Evolutionary conservation across 495 filamentous ascomycete species (phyloP), one percentile per base, ranked within the genome.

Genomic region (Xylaria grammica): DNA sequence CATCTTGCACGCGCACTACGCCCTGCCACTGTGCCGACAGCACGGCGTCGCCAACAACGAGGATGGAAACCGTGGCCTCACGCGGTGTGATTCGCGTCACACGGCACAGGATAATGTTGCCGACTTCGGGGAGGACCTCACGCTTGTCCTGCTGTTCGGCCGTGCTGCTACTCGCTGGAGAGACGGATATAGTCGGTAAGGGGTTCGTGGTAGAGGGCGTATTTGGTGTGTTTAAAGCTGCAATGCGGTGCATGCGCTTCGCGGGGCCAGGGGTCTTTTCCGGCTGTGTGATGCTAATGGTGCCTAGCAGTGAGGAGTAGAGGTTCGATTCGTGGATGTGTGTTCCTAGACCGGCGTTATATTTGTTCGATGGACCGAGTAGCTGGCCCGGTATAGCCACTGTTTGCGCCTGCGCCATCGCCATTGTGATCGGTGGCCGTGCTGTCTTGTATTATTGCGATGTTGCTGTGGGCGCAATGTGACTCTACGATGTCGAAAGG

Each of bases 41-140:
- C 38, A 86, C 78, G 3, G 81, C 83, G 45, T 90, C 90, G 49
- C 88, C 85, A 17, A 94, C 87, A 44, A 92, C 87, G 29, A 95
- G 81, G 58, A 99, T 97, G 19, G 86, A 89, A 27, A 96, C 87
- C 24, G 89, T 87, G 6, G 91, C 95, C 77, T 96, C 91, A 46
- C 90, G 84, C 61, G 89, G 89, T 69, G 89, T 89, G 54, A 97
- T 91, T 36, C 95, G 87, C 26, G 89, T 90, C 20, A 99, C 91
- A 32, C 90, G 85, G 60, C 90, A 91, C n/a, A 97, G 81, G 42
- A 97, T 91, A 20, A 86, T 82, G 61, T 87, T 89, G 69, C 89
- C 87, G 11, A 97, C 91, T 36, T 90, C 86, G 3, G 94, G 94
- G 4, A 97, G 81, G 19, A 91, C 86, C 73, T 92, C 91, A 75